These are phyloP conservation scores for Opeltia flavorubescens DNA, from an alignment of 495 filamentous ascomycete species.

Conservation along the genomic window DNA sequence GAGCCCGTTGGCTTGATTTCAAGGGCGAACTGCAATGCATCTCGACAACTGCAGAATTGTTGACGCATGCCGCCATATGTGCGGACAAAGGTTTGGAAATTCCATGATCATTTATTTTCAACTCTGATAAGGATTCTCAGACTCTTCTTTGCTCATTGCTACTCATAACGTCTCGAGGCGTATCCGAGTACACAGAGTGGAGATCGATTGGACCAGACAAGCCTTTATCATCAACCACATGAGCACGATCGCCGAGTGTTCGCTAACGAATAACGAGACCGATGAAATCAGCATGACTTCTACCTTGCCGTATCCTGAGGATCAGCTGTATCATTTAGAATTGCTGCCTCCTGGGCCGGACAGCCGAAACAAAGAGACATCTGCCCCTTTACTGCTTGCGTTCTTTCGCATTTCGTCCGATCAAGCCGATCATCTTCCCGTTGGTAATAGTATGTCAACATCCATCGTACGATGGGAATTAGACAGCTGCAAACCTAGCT, in stretches of 20 bases:
- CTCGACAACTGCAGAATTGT: constrained; percentile 48
- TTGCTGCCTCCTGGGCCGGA: constrained; percentile 47
- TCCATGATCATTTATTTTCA: not conserved
- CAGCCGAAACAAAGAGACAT: constrained; percentile 29
- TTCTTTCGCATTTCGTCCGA: constrained; percentile 48
- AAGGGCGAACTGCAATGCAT: constrained; percentile 55
- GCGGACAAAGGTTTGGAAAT: constrained; percentile 47
- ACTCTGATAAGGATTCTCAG: not conserved
- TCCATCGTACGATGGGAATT: constrained; percentile 70
- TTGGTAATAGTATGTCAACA: constrained; percentile 46
- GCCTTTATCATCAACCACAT: constrained; percentile 34
- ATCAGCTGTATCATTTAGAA: constrained; percentile 50
- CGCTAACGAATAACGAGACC: constrained; percentile 18
- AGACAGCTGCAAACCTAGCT: constrained; percentile 37
- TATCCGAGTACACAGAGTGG: constrained; percentile 46
- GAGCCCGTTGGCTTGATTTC: constrained; percentile 47
- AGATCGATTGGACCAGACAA: constrained; percentile 37
- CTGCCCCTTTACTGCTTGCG: constrained; percentile 51
- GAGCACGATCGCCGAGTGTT: constrained; percentile 32
- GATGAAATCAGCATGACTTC: constrained; percentile 16
- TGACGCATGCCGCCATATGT: constrained; percentile 71
- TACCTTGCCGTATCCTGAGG: constrained; percentile 31
- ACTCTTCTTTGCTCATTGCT: constrained; percentile 37
- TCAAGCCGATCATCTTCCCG: constrained; percentile 34
- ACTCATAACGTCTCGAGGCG: constrained; percentile 54